Conservation (phyloP, 108 stramenopile species). For the Hondaea fermentalgiana region DNA sequence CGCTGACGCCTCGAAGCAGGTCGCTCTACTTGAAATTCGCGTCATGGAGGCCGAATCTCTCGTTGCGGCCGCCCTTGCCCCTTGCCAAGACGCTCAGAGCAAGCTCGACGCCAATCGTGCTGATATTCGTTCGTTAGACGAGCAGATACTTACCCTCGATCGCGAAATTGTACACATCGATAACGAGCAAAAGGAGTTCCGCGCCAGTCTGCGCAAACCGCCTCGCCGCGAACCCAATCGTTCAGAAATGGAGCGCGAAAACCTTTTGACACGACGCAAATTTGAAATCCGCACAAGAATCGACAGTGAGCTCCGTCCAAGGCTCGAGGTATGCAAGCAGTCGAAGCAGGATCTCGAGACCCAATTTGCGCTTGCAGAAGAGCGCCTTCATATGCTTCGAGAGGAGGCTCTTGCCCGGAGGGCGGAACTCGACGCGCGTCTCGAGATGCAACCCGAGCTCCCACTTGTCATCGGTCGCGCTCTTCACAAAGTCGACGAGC, state of each 20-base stretch:
- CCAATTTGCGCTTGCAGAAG: neutral
- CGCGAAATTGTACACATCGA: neutral
- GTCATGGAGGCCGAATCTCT: neutral
- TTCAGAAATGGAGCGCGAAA: neutral
- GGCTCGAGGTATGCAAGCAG: neutral
- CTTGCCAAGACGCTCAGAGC: too few species aligned
- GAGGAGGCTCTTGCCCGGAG: neutral
- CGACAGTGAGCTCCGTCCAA: neutral
- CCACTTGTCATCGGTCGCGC: neutral
- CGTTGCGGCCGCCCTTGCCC: neutral
- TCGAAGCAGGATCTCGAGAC: neutral
- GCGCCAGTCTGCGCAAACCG: neutral
- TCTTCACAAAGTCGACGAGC: neutral
- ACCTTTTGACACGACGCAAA: neutral
- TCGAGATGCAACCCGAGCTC: neutral
- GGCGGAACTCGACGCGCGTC: neutral
- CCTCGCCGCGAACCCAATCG: neutral
- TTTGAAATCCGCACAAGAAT: neutral
- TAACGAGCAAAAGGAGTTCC: neutral
- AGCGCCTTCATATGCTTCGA: neutral
- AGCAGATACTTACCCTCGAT: neutral
- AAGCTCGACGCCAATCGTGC: neutral
- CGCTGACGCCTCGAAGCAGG: neutral
- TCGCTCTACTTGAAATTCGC: neutral
- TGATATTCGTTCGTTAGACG: neutral